Evolutionary conservation across 305 asterid species (phyloP).

Genomic region (Solanum aculeatissimum): DNA sequence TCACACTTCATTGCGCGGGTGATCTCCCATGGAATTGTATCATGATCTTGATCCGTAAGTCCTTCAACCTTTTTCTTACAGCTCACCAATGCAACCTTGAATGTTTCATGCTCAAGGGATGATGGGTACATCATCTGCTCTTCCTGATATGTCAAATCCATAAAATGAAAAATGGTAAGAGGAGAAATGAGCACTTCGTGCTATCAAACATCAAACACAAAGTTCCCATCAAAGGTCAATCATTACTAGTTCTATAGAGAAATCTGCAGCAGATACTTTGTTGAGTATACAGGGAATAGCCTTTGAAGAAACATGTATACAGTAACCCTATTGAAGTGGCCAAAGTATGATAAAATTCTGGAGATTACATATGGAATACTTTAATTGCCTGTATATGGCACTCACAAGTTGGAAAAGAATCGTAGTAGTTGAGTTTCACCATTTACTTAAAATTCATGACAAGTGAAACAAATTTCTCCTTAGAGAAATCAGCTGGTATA

Average conservation of each 20-base stretch:
- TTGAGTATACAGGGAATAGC: neutral
- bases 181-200: neutral
- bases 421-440: neutral
- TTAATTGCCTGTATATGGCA: neutral
- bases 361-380: neutral
- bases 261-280: neutral
- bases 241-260: neutral
- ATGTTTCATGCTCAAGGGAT: conserved; percentile 66
- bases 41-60: conserved; percentile 6
- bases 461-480: neutral
- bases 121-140: conserved; percentile 87
- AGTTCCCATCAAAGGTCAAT: neutral
- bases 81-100: conserved; percentile 52
- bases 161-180: neutral
- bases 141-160: conserved; percentile 37
- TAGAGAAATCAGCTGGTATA: neutral
- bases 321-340: neutral
- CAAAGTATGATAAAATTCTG: neutral
- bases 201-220: neutral
- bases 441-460: neutral
- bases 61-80: conserved; percentile 25
- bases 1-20: conserved; percentile 65
- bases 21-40: conserved; percentile 58
- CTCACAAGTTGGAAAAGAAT: neutral
- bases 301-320: neutral